Conservation (phyloP, 208 protist genomes). For the Trichomonas tenax region DNA sequence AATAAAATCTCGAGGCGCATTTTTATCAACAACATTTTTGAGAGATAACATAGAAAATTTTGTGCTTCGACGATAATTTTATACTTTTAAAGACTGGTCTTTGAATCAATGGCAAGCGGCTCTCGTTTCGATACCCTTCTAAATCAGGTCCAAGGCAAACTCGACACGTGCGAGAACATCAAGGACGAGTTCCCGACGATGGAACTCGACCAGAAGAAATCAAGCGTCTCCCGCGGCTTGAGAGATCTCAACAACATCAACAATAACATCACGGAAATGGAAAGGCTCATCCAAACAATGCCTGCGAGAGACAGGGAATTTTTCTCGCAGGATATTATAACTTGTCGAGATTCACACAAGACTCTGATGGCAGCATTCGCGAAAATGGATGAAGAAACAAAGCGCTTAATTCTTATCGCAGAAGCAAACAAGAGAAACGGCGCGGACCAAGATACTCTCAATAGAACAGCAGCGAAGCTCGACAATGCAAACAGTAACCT, state of each 20-base stretch:
- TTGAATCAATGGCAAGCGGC: not conserved
- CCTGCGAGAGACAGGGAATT: not conserved
- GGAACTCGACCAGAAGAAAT: not conserved
- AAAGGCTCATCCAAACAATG: not conserved
- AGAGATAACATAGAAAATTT: too few species aligned
- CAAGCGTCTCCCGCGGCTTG: not conserved
- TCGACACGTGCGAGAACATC: not conserved
- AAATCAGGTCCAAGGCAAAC: not conserved
- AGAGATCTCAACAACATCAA: not conserved
- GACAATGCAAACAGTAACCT: not conserved
- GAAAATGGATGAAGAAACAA: not conserved
- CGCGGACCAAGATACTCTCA: not conserved
- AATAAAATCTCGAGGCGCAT: too few species aligned
- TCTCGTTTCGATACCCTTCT: not conserved
- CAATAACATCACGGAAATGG: not conserved
- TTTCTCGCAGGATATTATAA: not conserved
- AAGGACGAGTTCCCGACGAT: not conserved
- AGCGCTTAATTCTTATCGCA: not conserved
- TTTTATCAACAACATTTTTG: too few species aligned
- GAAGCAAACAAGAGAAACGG: not conserved
- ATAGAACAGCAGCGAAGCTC: not conserved
- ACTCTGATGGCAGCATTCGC: not conserved
- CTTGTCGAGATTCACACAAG: not conserved
- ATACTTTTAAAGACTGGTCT: too few species aligned
- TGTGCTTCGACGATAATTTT: too few species aligned